Conservation (phyloP, 2,329 filamentous ascomycete genomes). For the Diaporthe helianthi region DNA sequence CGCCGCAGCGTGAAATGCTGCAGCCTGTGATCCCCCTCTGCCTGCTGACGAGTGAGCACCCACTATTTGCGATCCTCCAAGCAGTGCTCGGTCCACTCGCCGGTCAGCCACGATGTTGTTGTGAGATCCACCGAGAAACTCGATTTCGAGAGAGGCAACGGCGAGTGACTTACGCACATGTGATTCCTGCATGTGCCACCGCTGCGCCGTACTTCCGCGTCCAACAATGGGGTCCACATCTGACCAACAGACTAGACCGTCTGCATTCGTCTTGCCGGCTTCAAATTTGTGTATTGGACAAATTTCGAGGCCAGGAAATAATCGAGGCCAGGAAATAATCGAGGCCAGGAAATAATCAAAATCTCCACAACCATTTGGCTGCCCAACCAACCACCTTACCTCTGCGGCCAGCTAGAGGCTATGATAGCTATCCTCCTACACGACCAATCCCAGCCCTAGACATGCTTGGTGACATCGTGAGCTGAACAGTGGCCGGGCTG, state of each 20-base stretch:
- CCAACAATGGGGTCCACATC: background rate
- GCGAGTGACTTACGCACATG: background rate
- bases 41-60: background rate
- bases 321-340: background rate
- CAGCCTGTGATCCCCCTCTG: background rate
- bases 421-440: background rate
- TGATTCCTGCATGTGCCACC: background rate
- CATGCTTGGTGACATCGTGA: background rate
- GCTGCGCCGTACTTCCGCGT: slow-evolving; percentile 2
- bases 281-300: slow-evolving; percentile 1
- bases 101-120: too few species aligned
- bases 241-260: background rate
- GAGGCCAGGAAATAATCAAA: background rate
- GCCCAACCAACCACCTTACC: background rate
- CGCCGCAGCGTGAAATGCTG: background rate
- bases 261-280: too few species aligned
- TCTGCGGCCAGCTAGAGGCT: background rate
- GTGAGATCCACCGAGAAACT: background rate
- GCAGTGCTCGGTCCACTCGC: background rate
- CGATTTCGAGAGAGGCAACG: background rate
- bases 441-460: background rate
- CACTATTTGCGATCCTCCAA: background rate
- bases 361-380: background rate
- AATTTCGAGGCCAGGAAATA: background rate
- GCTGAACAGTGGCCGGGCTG: background rate